Evolutionary conservation across 2,329 filamentous ascomycete species (phyloP).

Genomic region (Nigrospora sphaerica): DNA sequence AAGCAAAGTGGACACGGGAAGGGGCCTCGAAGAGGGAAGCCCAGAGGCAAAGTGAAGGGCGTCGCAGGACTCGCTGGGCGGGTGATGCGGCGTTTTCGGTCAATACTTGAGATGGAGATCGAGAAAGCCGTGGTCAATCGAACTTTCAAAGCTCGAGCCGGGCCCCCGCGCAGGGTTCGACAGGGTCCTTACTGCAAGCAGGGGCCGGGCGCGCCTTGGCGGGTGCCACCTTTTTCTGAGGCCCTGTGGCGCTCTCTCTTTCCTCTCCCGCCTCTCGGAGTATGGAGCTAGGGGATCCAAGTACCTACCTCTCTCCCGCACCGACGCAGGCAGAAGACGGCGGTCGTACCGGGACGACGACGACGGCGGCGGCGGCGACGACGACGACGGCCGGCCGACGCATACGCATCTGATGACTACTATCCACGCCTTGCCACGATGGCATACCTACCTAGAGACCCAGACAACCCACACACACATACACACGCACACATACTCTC

Average conservation of each 20-base stretch:
- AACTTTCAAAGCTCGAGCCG: background rate
- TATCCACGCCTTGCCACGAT: too few species aligned
- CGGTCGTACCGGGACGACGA: too few species aligned
- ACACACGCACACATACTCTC: background rate
- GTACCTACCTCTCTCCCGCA: too few species aligned
- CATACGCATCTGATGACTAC: too few species aligned
- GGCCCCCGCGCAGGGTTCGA: background rate
- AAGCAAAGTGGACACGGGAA: background rate
- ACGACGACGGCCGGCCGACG: too few species aligned
- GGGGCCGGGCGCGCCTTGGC: background rate
- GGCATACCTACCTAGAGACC: too few species aligned
- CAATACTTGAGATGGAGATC: background rate
- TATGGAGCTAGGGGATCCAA: background rate
- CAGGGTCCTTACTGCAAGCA: background rate
- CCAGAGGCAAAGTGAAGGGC: too few species aligned
- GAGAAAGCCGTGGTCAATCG: conserved; percentile 2
- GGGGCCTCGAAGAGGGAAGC: background rate
- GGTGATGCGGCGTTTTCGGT: background rate
- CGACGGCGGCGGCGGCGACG: too few species aligned
- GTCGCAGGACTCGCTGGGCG: background rate
- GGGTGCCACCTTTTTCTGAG: conserved; percentile 1
- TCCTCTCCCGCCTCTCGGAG: background rate
- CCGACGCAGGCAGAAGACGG: too few species aligned
- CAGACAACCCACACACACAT: too few species aligned
- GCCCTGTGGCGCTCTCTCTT: background rate